phyloP scores from a whole-genome alignment of 352 stramenopile species.

The Pythium dissotocum region DNA sequence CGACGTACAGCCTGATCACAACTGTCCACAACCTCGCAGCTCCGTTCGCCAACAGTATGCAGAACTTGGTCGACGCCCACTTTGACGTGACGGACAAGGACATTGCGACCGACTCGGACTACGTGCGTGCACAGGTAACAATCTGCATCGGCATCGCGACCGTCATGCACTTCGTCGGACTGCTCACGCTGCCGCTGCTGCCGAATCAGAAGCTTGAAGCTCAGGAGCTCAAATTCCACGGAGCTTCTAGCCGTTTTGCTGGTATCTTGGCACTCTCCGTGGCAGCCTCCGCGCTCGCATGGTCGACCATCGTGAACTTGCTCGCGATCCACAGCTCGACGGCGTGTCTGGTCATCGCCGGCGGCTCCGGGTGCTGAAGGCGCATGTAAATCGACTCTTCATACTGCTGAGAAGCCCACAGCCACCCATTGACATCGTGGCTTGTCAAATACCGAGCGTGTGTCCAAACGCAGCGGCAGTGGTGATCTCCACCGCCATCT shows the following conservation, averaged over 20 bases:
- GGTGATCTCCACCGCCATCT: background rate
- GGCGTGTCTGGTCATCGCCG: conserved; percentile 60
- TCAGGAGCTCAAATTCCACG: conserved; percentile 59
- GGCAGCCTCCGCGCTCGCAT: conserved; percentile 43
- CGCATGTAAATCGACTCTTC: background rate
- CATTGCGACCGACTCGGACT: conserved; percentile 55
- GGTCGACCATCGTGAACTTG: conserved; percentile 58
- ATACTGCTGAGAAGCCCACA: background rate
- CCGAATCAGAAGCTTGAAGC: conserved; percentile 64
- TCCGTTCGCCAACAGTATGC: conserved; percentile 54
- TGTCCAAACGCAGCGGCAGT: background rate
- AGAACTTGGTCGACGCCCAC: conserved; percentile 51
- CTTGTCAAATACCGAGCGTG: background rate
- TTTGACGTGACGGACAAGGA: conserved; percentile 62
- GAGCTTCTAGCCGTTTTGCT: conserved; percentile 44
- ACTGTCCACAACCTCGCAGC: conserved; percentile 63
- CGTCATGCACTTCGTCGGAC: conserved; percentile 44
- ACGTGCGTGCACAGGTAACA: conserved; percentile 63
- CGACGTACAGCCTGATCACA: conserved; percentile 64
- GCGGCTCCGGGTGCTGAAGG: conserved; percentile 47
- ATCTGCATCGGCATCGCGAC: conserved; percentile 55
- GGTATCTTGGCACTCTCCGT: conserved; percentile 39
- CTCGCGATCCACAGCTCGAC: conserved; percentile 65
- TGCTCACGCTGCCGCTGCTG: conserved; percentile 52
- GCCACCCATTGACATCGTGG: background rate